These are phyloP conservation scores for Alternaria atra DNA, from an alignment of 2,329 filamentous ascomycete genomes.

Conservation along the genomic window DNA sequence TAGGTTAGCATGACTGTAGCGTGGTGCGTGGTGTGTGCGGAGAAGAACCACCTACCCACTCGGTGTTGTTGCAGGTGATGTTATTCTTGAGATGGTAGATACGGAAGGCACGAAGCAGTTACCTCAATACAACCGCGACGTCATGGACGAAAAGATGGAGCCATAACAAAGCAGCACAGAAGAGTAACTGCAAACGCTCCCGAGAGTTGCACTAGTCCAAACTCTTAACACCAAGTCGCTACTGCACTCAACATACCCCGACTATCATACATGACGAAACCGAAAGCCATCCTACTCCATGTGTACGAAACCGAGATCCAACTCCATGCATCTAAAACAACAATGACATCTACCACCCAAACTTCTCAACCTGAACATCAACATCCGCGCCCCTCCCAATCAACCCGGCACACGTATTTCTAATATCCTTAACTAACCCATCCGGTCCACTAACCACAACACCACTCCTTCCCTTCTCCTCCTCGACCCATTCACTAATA, in stretches of 20 bases:
- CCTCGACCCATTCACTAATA: conserved; percentile 53
- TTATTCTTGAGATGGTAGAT: conserved; percentile 20
- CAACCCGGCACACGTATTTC: conserved; percentile 65
- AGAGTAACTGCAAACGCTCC: neutral
- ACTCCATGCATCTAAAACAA: no score
- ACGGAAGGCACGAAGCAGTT: conserved; percentile 27
- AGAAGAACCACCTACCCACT: conserved; percentile 26
- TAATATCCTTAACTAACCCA: conserved; percentile 66
- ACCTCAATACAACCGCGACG: conserved; percentile 14
- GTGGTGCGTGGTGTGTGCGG: conserved; percentile 18
- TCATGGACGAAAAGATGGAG: conserved; percentile 13
- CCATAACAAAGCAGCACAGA: neutral
- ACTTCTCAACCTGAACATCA: conserved; percentile 70
- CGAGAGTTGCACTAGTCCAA: neutral
- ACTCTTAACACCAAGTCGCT: neutral
- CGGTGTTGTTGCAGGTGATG: conserved; percentile 15
- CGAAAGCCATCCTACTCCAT: no score
- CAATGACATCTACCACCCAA: conserved; percentile 65
- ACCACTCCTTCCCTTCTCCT: conserved; percentile 55
- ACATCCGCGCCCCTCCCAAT: conserved; percentile 61
- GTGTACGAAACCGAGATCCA: no score
- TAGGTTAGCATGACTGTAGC: conserved; percentile 46
- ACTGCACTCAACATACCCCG: neutral
- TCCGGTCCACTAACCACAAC: conserved; percentile 71
- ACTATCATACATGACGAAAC: no score